These are phyloP conservation scores for Lizonia empirigonia DNA, from an alignment of 2,329 filamentous ascomycete genomes.

Conservation along the genomic window DNA sequence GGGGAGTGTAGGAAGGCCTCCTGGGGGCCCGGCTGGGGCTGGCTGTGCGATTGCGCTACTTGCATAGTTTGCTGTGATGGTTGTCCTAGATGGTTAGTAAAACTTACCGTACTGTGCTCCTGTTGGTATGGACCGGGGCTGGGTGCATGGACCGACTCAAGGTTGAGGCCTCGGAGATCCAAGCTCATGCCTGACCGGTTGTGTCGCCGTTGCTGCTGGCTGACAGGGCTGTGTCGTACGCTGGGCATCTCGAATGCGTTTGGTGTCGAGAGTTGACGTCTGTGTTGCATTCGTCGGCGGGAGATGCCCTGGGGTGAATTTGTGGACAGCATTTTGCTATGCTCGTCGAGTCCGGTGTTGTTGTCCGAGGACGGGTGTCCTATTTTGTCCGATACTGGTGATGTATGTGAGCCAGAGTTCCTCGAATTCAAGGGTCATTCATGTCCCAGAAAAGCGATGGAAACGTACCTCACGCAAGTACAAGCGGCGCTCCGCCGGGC, in stretches of 20 bases:
- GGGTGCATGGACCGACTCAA: constrained; percentile 45
- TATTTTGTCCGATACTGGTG: constrained; percentile 49
- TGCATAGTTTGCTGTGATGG: constrained; percentile 78
- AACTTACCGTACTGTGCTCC: constrained; percentile 60
- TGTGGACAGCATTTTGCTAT: constrained; percentile 76
- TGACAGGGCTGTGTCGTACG: constrained; percentile 68
- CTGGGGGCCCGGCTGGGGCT: constrained; percentile 74
- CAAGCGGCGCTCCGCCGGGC: constrained; percentile 81
- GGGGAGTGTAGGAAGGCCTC: constrained; percentile 46
- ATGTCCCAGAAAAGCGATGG: background rate
- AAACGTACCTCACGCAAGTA: constrained; percentile 75
- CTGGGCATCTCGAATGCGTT: constrained; percentile 76
- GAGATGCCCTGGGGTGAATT: constrained; percentile 73
- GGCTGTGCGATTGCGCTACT: constrained; percentile 88
- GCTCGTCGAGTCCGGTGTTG: constrained; percentile 69
- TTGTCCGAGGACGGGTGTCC: constrained; percentile 45
- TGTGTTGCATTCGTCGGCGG: constrained; percentile 75
- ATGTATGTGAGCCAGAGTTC: constrained; percentile 33
- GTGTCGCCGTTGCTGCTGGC: constrained; percentile 56
- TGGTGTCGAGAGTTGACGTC: constrained; percentile 87
- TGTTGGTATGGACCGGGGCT: constrained; percentile 50
- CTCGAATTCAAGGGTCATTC: background rate
- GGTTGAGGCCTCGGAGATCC: constrained; percentile 69
- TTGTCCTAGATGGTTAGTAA: constrained; percentile 62
- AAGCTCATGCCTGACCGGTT: constrained; percentile 87